phyloP scores from a whole-genome alignment of 805 yeast genomes.

The Metschnikowia lunata region DNA sequence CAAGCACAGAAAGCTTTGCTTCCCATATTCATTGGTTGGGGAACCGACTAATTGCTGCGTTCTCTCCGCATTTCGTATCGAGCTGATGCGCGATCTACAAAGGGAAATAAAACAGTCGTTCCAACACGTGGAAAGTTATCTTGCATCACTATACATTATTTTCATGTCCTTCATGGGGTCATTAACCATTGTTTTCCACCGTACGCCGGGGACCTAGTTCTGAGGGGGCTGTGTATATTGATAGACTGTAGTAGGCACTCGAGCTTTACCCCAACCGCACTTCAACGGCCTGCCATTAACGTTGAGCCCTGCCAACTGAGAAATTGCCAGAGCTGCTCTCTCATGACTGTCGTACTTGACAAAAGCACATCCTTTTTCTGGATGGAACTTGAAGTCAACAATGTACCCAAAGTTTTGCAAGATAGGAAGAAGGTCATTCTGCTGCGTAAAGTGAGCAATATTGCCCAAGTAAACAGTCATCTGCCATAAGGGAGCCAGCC shows the following conservation, averaged over 20 bases:
- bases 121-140: too few species aligned
- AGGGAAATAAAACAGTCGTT: too few species aligned
- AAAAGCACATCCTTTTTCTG: slow-evolving; percentile 85
- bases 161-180: too few species aligned
- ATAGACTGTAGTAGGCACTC: slow-evolving; percentile 17
- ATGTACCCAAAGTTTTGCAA: slow-evolving; percentile 78
- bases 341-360: slow-evolving; percentile 85
- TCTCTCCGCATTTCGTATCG: too few species aligned
- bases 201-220: slow-evolving; percentile 1
- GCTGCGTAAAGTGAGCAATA: slow-evolving; percentile 70
- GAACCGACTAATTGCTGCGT: too few species aligned
- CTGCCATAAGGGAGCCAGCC: slow-evolving; percentile 79
- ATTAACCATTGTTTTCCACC: neutral
- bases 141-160: too few species aligned
- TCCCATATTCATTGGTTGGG: too few species aligned
- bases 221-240: too few species aligned
- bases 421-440: slow-evolving; percentile 67
- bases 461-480: slow-evolving; percentile 87
- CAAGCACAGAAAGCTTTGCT: too few species aligned
- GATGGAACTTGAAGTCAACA: slow-evolving; percentile 73
- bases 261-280: slow-evolving; percentile 83
- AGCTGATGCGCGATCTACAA: too few species aligned
- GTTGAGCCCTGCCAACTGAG: slow-evolving; percentile 65
- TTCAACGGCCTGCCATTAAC: slow-evolving; percentile 75
- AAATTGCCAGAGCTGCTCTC: slow-evolving; percentile 83